These are phyloP conservation scores for Nitzschia sp. DNA, from an alignment of 108 stramenopile genomes.

Conservation along the genomic window DNA sequence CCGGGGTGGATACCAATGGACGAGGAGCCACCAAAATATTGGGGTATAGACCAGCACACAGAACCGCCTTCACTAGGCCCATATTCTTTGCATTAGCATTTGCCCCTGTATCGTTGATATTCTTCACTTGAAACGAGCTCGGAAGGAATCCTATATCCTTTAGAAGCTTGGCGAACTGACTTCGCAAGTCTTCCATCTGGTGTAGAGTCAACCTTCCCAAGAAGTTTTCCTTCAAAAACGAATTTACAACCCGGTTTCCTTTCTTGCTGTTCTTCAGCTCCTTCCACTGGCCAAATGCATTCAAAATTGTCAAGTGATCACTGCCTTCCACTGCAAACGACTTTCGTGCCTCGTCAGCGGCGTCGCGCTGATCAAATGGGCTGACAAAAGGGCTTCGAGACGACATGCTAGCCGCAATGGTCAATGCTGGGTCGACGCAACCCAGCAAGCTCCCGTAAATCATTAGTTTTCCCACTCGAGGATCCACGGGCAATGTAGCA, in stretches of 20 bases:
- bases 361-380: conserved; percentile 75
- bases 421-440: conserved; percentile 83
- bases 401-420: conserved; percentile 87
- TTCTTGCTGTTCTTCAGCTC: conserved; percentile 25
- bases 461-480: conserved; percentile 90
- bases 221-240: conserved; percentile 75
- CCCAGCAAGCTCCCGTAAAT: conserved; percentile 84
- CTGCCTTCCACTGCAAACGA: conserved; percentile 57
- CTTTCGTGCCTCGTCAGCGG: conserved; percentile 74
- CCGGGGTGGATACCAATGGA: conserved; percentile 15
- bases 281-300: conserved; percentile 76
- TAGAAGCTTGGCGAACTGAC: conserved; percentile 67
- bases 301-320: conserved; percentile 84
- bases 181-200: conserved; percentile 73
- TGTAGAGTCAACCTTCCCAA: conserved; percentile 62
- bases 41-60: conserved; percentile 89
- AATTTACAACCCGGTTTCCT: conserved; percentile 43
- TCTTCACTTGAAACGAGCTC: conserved; percentile 26
- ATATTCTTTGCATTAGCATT: conserved; percentile 59
- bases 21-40: conserved; percentile 81
- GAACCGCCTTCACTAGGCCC: conserved; percentile 75
- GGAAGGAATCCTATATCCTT: conserved; percentile 66
- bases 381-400: conserved; percentile 71
- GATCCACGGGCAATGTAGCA: conserved; percentile 85
- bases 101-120: not conserved